Evolutionary conservation across 805 yeast species (phyloP).

Genomic region (Ogataea paraovalis): DNA sequence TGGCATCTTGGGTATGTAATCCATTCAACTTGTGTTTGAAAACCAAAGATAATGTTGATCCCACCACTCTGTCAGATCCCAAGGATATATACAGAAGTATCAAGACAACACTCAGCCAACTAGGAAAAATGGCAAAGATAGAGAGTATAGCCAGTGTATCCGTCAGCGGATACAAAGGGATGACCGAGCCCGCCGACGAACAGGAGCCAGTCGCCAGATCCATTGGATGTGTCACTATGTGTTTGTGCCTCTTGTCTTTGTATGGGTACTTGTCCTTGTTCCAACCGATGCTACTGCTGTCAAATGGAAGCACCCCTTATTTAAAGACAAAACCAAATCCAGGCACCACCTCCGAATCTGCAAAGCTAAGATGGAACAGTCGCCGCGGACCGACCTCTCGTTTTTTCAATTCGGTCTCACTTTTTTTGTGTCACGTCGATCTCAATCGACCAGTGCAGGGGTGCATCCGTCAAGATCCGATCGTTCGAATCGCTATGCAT

Average conservation of each 20-base stretch:
- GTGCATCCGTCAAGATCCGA: no score
- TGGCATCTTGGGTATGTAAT: conserved; percentile 6
- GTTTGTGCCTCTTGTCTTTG: neutral
- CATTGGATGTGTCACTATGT: conserved; percentile 44
- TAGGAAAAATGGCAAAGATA: conserved; percentile 26
- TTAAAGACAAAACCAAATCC: neutral
- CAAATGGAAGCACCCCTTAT: no score
- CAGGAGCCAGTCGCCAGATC: conserved; percentile 48
- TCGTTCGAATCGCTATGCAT: no score
- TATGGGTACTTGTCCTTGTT: neutral
- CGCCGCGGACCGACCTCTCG: no score
- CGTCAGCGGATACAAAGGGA: conserved; percentile 23
- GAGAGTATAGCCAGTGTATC: conserved; percentile 28
- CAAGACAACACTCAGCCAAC: conserved; percentile 22
- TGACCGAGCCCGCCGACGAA: conserved; percentile 7
- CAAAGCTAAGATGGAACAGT: neutral
- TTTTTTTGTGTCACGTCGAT: no score
- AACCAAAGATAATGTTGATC: conserved; percentile 25
- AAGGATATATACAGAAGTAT: conserved; percentile 20
- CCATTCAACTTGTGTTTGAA: conserved; percentile 25
- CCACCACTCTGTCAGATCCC: conserved; percentile 25
- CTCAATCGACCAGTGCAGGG: no score
- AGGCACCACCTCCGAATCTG: neutral
- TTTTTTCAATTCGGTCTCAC: no score
- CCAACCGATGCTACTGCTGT: no score